phyloP scores from a whole-genome alignment of 805 yeast species.

The Lachancea thermotolerans region DNA sequence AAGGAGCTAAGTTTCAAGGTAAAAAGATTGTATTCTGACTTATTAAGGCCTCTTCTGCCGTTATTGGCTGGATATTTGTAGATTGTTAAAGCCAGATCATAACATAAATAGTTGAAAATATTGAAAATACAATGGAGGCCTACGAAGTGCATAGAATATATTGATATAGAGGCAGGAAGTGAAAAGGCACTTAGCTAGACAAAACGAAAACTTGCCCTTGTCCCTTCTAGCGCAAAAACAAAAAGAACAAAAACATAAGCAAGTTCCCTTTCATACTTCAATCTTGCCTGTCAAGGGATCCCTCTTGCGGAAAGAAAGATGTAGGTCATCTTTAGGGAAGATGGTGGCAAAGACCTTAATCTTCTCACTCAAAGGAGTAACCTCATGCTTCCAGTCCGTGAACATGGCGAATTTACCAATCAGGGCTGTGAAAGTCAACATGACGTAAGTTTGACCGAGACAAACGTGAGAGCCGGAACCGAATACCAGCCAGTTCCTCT shows the following conservation, averaged over 20 bases:
- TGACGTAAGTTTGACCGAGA: constrained; percentile 88
- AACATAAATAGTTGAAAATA: not conserved
- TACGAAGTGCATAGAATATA: not conserved
- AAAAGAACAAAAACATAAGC: no score
- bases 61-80: not conserved
- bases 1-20: constrained; percentile 68
- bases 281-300: constrained; percentile 40
- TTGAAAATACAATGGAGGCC: not conserved
- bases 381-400: constrained; percentile 74
- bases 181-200: not conserved
- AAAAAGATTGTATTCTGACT: constrained; percentile 53
- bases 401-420: constrained; percentile 84
- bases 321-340: constrained; percentile 94
- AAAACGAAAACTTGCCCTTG: no score
- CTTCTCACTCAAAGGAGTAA: constrained; percentile 80
- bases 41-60: no score
- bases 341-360: constrained; percentile 96
- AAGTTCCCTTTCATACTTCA: constrained; percentile 1
- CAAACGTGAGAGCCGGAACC: constrained; percentile 98
- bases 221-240: not conserved
- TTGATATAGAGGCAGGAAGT: constrained; percentile 2
- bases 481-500: constrained; percentile 91
- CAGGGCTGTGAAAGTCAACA: constrained; percentile 81
- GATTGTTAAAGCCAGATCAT: not conserved
- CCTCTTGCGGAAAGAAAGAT: constrained; percentile 64